Evolutionary conservation across 768 basidiomycete genomes (phyloP).

Genomic region (Candolleomyces aberdarensis): DNA sequence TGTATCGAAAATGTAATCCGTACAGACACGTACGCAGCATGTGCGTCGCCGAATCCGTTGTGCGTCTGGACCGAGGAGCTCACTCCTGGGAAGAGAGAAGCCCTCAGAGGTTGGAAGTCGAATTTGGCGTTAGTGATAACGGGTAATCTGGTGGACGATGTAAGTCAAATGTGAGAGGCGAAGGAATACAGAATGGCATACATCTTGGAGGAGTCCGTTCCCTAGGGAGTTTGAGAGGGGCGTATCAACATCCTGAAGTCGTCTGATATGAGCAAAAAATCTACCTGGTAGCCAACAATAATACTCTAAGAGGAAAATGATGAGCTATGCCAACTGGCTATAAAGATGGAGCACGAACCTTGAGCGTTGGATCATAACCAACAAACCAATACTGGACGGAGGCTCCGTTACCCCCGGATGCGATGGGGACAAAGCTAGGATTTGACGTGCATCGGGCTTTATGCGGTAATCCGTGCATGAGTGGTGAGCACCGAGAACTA

Average conservation of each 20-base stretch:
- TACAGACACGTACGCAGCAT: conserved; percentile 27
- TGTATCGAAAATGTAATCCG: neutral
- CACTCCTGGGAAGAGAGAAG: conserved; percentile 54
- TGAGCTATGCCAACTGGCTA: neutral
- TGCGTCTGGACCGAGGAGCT: conserved; percentile 42
- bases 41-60: conserved; percentile 51
- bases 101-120: conserved; percentile 33
- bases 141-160: conserved; percentile 32
- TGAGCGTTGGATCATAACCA: conserved; percentile 34
- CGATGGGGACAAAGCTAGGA: conserved; percentile 40
- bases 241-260: neutral
- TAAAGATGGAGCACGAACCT: conserved; percentile 11
- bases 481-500: neutral
- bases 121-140: conserved; percentile 49
- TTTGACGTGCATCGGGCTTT: conserved; percentile 7
- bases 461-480: neutral
- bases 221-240: neutral
- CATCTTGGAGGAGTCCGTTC: conserved; percentile 13
- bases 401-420: conserved; percentile 46
- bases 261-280: neutral
- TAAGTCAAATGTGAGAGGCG: neutral
- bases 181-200: neutral
- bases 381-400: conserved; percentile 45
- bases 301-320: conserved; percentile 20
- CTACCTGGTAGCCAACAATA: conserved; percentile 34